phyloP scores from a whole-genome alignment of 2,329 filamentous ascomycete genomes.

The Trichoderma oligosporum region DNA sequence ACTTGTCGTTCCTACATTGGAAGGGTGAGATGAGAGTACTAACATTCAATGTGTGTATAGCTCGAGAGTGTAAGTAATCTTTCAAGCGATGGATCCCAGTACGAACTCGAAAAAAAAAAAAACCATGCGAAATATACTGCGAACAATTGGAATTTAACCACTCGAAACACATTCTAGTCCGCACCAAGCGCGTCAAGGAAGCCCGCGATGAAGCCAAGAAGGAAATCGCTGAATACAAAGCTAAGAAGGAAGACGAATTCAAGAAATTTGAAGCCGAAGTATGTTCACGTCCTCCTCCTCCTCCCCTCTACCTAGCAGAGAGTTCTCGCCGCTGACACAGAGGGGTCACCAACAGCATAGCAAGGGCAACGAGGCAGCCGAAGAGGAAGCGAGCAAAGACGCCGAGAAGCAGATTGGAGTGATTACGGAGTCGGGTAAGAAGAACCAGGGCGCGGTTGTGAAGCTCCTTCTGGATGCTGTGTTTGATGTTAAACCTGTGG shows the following conservation, averaged over 20 bases:
- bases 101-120: no score
- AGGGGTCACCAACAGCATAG: constrained; percentile 69
- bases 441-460: constrained; percentile 75
- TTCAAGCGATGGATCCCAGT: no score
- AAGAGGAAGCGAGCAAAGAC: constrained; percentile 73
- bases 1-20: not conserved
- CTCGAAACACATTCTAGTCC: constrained; percentile 41
- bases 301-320: not conserved
- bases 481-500: constrained; percentile 72
- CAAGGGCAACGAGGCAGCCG: constrained; percentile 78
- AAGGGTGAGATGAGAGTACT: constrained; percentile 2
- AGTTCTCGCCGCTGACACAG: not conserved
- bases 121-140: no score
- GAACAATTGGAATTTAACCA: not conserved
- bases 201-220: constrained; percentile 95
- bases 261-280: constrained; percentile 83
- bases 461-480: constrained; percentile 82
- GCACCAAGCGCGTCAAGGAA: constrained; percentile 95
- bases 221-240: constrained; percentile 90
- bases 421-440: constrained; percentile 76
- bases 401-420: constrained; percentile 76
- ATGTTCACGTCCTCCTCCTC: constrained; percentile 19
- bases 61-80: constrained; percentile 75
- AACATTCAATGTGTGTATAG: constrained; percentile 41
- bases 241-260: constrained; percentile 88